Evolutionary conservation across 2,329 filamentous ascomycete species (phyloP).

Genomic region (Sordariomycetes sp.): DNA sequence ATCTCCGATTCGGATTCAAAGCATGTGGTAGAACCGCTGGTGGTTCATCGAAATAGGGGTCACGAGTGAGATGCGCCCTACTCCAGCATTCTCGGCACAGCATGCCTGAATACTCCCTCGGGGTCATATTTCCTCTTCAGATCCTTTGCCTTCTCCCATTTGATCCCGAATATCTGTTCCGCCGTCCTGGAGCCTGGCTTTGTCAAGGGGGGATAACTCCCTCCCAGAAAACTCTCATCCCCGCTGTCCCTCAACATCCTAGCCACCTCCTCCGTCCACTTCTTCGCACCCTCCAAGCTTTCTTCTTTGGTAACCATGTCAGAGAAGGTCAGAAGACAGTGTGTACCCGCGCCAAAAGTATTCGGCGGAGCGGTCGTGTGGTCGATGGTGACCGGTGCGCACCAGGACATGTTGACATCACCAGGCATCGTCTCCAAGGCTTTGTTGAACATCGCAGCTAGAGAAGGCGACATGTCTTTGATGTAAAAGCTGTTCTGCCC

Average conservation of each 20-base stretch:
- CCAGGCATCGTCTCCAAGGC: neutral
- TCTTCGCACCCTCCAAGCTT: neutral
- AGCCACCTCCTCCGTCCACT: neutral
- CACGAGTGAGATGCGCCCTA: too few relatives aligned
- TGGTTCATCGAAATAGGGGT: too few relatives aligned
- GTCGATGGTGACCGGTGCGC: neutral
- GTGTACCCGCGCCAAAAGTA: neutral
- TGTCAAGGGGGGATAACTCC: slow-evolving; percentile 1
- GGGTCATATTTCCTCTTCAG: slow-evolving; percentile 5
- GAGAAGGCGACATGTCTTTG: neutral
- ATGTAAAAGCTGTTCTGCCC: neutral
- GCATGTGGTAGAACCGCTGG: too few relatives aligned
- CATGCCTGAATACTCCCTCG: slow-evolving; percentile 2
- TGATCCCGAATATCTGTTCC: slow-evolving; percentile 1
- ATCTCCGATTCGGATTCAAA: too few relatives aligned
- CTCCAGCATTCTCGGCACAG: neutral
- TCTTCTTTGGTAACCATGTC: neutral
- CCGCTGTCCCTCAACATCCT: neutral
- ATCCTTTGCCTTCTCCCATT: slow-evolving; percentile 1
- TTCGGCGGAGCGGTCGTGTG: neutral
- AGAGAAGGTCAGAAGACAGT: neutral
- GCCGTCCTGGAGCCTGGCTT: neutral
- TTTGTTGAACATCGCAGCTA: neutral
- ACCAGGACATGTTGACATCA: slow-evolving; percentile 1
- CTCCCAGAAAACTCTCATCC: neutral